These are phyloP conservation scores for Leucoagaricus sp. DNA, from an alignment of 1,284 basidiomycete genomes.

Conservation along the genomic window DNA sequence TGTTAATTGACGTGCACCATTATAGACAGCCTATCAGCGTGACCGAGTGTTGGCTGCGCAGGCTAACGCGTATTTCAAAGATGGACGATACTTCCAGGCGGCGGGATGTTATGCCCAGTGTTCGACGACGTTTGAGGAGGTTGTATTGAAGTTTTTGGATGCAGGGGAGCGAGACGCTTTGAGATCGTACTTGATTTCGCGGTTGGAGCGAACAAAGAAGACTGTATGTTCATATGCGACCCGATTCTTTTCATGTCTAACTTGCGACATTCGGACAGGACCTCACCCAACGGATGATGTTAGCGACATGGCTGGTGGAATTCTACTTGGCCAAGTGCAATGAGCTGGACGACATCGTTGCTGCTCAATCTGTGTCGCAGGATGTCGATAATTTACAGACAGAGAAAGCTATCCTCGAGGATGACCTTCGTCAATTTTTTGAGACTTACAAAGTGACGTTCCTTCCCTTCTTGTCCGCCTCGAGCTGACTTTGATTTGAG, in stretches of 20 bases:
- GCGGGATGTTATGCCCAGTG: conserved; percentile 92
- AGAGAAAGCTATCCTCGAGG: conserved; percentile 86
- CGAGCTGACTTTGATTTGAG: background rate
- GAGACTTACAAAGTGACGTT: conserved; percentile 81
- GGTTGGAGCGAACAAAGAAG: conserved; percentile 82
- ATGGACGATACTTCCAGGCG: conserved; percentile 86
- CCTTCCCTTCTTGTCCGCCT: background rate
- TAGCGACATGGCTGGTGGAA: conserved; percentile 98
- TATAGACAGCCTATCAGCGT: conserved; percentile 79
- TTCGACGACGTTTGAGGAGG: conserved; percentile 90
- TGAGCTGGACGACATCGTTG: conserved; percentile 89
- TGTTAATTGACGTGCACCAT: conserved; percentile 6
- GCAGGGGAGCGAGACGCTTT: conserved; percentile 91
- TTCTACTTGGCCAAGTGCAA: conserved; percentile 97
- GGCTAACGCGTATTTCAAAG: conserved; percentile 82
- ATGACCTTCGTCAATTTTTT: conserved; percentile 91
- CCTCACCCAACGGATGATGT: conserved; percentile 92
- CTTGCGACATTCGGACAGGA: conserved; percentile 54
- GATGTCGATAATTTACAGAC: conserved; percentile 86
- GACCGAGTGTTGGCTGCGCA: conserved; percentile 86
- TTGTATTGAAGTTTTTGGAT: conserved; percentile 89
- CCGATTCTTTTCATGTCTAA: background rate
- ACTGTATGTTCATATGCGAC: conserved; percentile 49
- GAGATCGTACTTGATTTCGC: conserved; percentile 86
- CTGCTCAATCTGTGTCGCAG: conserved; percentile 81